Conservation (phyloP, 805 yeast genomes). For the Metschnikowia anglica region DNA sequence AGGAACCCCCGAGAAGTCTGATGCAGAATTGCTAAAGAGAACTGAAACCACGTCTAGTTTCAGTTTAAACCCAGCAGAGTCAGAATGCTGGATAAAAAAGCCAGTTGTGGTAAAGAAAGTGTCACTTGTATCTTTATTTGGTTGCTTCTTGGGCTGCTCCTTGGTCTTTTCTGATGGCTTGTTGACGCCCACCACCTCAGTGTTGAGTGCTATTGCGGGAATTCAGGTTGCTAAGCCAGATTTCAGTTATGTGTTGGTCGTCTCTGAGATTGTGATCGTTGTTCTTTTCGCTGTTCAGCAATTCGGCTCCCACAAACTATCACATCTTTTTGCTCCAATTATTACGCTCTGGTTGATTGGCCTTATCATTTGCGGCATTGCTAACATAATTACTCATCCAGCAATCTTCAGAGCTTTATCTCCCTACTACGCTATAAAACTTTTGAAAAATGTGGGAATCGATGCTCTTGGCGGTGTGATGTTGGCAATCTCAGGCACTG, state of each 20-base stretch:
- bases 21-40: constrained; percentile 31
- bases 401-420: constrained; percentile 47
- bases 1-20: constrained; percentile 35
- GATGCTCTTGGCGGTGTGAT: constrained; percentile 51
- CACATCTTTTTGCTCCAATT: constrained; percentile 53
- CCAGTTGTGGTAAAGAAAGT: constrained; percentile 30
- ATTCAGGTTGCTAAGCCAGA: constrained; percentile 52
- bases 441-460: constrained; percentile 39
- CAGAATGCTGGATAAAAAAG: constrained; percentile 20
- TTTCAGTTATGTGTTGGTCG: constrained; percentile 45
- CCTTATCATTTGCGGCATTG: constrained; percentile 45
- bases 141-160: constrained; percentile 55
- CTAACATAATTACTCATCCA: constrained; percentile 46
- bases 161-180: constrained; percentile 60
- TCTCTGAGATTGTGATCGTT: constrained; percentile 49
- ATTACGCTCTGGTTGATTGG: constrained; percentile 51
- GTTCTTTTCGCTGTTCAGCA: constrained; percentile 47
- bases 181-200: constrained; percentile 63
- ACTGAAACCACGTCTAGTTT: constrained; percentile 38
- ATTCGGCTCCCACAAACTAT: constrained; percentile 50
- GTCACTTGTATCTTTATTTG: constrained; percentile 33
- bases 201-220: constrained; percentile 56
- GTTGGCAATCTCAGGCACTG: constrained; percentile 58
- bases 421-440: constrained; percentile 52
- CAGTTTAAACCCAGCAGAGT: constrained; percentile 20